phyloP scores from a whole-genome alignment of 805 yeast genomes.

The Teunomyces tritomae region DNA sequence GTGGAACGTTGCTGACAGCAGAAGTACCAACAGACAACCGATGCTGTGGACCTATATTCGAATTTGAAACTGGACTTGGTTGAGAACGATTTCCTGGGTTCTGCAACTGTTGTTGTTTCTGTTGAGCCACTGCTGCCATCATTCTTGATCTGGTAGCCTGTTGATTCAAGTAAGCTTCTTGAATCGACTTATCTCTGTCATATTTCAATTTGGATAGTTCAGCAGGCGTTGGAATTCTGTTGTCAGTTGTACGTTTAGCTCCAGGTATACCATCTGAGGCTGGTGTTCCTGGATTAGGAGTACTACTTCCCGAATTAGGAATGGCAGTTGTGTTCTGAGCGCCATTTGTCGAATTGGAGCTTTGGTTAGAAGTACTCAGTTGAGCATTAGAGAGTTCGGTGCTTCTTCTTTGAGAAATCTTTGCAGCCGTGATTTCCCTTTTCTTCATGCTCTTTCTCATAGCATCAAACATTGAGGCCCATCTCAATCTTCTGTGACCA shows the following conservation, averaged over 20 bases:
- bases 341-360: neutral
- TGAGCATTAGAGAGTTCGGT: conserved; percentile 1
- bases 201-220: conserved; percentile 79
- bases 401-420: conserved; percentile 15
- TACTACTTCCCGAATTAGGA: conserved; percentile 4
- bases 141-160: conserved; percentile 41
- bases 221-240: conserved; percentile 63
- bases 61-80: conserved; percentile 11
- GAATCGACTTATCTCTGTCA: conserved; percentile 82
- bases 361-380: conserved; percentile 1
- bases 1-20: neutral
- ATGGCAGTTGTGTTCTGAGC: conserved; percentile 5
- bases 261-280: conserved; percentile 44
- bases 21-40: neutral
- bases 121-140: conserved; percentile 42
- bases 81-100: conserved; percentile 5
- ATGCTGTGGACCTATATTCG: conserved; percentile 8
- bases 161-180: conserved; percentile 62
- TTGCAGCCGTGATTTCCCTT: conserved; percentile 62
- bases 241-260: conserved; percentile 37
- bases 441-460: conserved; percentile 86
- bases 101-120: conserved; percentile 3
- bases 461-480: conserved; percentile 98
- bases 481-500: conserved; percentile 85
- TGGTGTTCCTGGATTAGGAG: conserved; percentile 14